A percentile compares a stretch with the other conserved stretches of the same genome.
phyloP scores from a whole-genome alignment of 2,329 filamentous ascomycete genomes.

The Phyllosticta citriasiana region DNA sequence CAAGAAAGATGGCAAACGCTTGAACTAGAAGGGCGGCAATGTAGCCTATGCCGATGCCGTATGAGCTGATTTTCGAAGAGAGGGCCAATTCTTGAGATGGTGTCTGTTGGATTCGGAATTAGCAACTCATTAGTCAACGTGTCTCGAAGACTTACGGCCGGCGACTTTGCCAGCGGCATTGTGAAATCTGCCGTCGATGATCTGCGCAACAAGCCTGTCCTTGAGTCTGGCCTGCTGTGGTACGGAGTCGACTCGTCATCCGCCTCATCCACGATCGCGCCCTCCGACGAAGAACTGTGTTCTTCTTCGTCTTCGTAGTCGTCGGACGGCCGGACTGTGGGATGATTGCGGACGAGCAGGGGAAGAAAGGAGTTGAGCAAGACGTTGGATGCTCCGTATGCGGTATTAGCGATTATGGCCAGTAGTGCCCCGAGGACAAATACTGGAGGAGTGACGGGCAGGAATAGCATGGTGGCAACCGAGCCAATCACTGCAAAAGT shows the following conservation, averaged over 20 bases:
- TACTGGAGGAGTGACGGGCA: slow-evolving; percentile 62
- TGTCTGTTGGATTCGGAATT: background rate
- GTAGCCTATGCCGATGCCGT: slow-evolving; percentile 91
- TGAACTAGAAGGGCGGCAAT: slow-evolving; percentile 78
- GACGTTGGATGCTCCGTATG: slow-evolving; percentile 91
- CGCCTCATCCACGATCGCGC: slow-evolving; percentile 8
- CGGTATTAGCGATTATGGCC: slow-evolving; percentile 85
- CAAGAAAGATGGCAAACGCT: slow-evolving; percentile 65
- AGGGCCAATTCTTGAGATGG: slow-evolving; percentile 62
- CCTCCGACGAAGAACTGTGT: slow-evolving; percentile 9
- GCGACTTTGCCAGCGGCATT: background rate
- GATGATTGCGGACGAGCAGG: slow-evolving; percentile 79
- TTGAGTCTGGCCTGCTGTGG: background rate
- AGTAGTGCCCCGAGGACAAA: slow-evolving; percentile 76
- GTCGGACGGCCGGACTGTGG: slow-evolving; percentile 32
- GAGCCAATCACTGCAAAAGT: slow-evolving; percentile 77
- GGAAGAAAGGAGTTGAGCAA: slow-evolving; percentile 92
- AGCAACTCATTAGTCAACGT: background rate
- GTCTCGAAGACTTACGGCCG: slow-evolving; percentile 1
- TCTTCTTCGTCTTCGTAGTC: slow-evolving; percentile 20
- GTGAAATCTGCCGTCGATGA: slow-evolving; percentile 1
- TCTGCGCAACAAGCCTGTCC: slow-evolving; percentile 2
- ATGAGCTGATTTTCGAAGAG: slow-evolving; percentile 83
- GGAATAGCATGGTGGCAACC: slow-evolving; percentile 76
- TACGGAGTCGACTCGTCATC: background rate